Percentiles rank a stretch among this genome's conserved stretches.
These are phyloP conservation scores for Tetratostichococcus sp. DNA, from an alignment of 139 green algal species.

Conservation along the genomic window DNA sequence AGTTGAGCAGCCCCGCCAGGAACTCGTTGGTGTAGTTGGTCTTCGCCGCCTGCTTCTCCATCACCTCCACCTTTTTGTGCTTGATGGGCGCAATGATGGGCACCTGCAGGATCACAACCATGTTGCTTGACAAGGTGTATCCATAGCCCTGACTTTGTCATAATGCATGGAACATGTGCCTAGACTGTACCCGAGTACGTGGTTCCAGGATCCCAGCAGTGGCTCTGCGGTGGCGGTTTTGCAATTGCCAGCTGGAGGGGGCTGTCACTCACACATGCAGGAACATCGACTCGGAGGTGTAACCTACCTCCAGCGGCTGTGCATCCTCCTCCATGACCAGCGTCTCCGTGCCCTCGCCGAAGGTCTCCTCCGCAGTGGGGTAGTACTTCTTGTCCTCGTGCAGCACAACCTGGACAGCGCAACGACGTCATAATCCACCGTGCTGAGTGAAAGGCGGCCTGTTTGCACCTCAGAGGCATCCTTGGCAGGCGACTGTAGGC, in stretches of 20 bases:
- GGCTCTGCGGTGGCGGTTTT: no score
- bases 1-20: slow-evolving; percentile 53
- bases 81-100: slow-evolving; percentile 92
- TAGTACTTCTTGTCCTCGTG: slow-evolving; percentile 99
- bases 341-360: slow-evolving; percentile 85
- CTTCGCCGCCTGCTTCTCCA: slow-evolving; percentile 49
- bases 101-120: slow-evolving; percentile 28
- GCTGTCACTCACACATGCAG: no score
- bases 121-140: not conserved
- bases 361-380: slow-evolving; percentile 90
- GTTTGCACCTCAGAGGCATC: no score
- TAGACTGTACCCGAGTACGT: no score
- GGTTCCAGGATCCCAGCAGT: no score
- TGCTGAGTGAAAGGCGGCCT: no score
- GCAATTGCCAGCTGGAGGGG: no score
- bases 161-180: no score
- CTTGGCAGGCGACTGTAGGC: no score
- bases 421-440: no score
- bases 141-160: no score
- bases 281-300: no score
- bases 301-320: slow-evolving; percentile 92
- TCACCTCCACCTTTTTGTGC: slow-evolving; percentile 63
- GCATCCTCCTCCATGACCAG: slow-evolving; percentile 98
- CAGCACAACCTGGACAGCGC: slow-evolving; percentile 84
- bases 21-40: slow-evolving; percentile 76